Evolutionary conservation across 2,329 filamentous ascomycete species (phyloP), one percentile per base, ranked within the genome.

Genomic region (Talaromyces pinophilus): DNA sequence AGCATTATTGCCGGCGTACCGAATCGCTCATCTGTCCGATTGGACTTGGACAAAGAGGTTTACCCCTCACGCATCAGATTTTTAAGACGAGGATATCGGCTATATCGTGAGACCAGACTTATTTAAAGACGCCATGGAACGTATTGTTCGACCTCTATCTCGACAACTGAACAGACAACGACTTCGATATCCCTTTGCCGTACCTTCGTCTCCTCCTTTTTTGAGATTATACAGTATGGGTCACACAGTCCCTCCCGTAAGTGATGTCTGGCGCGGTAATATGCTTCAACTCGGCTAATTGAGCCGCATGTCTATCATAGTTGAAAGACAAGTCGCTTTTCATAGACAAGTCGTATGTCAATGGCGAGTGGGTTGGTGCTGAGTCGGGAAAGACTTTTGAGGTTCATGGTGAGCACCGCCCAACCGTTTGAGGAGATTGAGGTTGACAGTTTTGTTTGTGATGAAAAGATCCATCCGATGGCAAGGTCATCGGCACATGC

Each of bases 361-460:
- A 99, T 77, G 95, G 95, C 74, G 86, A 96, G 85, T 99, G 93
- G 92, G 87, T 96, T 69, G 85, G 86, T 72, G 92, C 94, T 72
- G 87, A 88, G 74, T 96, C 92, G 0, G 92, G 92, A 75, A 89
- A 96, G 85, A 97, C 92, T 55, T 99, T 98, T 78, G 89, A 95
- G 77, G 92, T 97, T 67, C 84, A 87, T 70, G 90, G 88, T 90
- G 80, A 70, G 75, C 67, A 38, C 52, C 44, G 30, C 35, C 17
- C n/a, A 17, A n/a, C 8, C 11, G 0, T 38, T 15, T n/a, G 19
- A 11, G 13, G 6, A 5, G 5, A 3, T 61, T 11, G 30, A 3
- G 1, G n/a, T 42, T 62, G 57, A 64, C 61, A 19, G 22, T 59
- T 38, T 40, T n/a, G 22, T 19, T 40, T 50, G 35, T 38, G 17